These are phyloP conservation scores for Mimosa pudica DNA, from an alignment of 306 rosid species.

Conservation along the genomic window DNA sequence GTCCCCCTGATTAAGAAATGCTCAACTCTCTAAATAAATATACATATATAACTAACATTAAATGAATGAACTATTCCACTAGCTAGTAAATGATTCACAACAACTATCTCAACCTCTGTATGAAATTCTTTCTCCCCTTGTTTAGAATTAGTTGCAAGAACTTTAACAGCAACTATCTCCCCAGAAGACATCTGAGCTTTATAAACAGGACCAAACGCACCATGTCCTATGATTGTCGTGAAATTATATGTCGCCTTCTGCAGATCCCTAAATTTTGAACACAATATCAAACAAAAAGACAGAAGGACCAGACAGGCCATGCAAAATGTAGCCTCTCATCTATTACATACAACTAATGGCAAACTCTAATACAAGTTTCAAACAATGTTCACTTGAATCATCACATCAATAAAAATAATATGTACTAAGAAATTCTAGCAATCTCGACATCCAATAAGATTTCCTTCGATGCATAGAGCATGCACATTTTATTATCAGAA, in stretches of 20 bases:
- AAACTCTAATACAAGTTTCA: constrained; percentile 8
- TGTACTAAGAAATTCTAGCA: not conserved
- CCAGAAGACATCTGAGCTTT: constrained; percentile 96
- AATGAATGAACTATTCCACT: not conserved
- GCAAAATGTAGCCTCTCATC: constrained; percentile 19
- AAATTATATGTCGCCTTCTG: constrained; percentile 91
- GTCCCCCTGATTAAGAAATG: not conserved
- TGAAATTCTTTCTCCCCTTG: constrained; percentile 99
- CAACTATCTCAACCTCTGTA: constrained; percentile 60
- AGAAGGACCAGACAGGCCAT: constrained; percentile 13
- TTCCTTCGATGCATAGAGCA: constrained; percentile 14
- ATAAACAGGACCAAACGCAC: constrained; percentile 98
- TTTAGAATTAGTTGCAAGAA: constrained; percentile 93
- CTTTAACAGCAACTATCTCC: constrained; percentile 91
- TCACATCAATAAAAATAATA: constrained; percentile 1
- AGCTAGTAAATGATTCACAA: not conserved
- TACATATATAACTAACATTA: too few relatives aligned
- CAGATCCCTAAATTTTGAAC: constrained; percentile 70
- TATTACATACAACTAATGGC: not conserved
- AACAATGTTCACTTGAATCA: not conserved
- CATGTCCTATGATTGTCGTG: constrained; percentile 94
- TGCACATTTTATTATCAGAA: constrained; percentile 13
- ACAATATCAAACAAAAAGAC: constrained; percentile 10
- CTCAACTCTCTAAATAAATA: too few relatives aligned
- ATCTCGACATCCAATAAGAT: not conserved